Percentiles rank a stretch among this genome's conserved stretches.
phyloP scores from a whole-genome alignment of 805 yeast genomes.

The Suhomyces vadensis region DNA sequence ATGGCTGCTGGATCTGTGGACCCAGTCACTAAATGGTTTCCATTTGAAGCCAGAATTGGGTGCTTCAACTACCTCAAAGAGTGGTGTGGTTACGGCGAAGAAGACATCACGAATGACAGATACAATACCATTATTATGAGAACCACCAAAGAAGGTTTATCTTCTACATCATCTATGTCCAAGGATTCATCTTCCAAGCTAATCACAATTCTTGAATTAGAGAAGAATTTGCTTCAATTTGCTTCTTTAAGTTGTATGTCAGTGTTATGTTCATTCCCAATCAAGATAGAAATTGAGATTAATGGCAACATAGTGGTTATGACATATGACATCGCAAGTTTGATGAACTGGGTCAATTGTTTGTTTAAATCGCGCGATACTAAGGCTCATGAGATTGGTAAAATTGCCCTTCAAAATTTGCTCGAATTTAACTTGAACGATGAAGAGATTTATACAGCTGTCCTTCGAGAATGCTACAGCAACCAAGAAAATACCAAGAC shows the following conservation, averaged over 20 bases:
- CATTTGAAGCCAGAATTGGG: conserved; percentile 81
- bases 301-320: conserved; percentile 50
- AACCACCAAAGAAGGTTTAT: conserved; percentile 34
- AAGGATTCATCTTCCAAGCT: conserved; percentile 3
- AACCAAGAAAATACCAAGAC: conserved; percentile 51
- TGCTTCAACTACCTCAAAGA: conserved; percentile 82
- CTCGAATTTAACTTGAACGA: conserved; percentile 60
- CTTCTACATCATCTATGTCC: conserved; percentile 42
- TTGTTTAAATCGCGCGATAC: conserved; percentile 62
- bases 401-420: conserved; percentile 68
- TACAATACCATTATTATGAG: conserved; percentile 56
- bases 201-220: conserved; percentile 65
- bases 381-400: conserved; percentile 60
- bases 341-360: conserved; percentile 80
- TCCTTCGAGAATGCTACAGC: conserved; percentile 70
- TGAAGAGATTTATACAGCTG: conserved; percentile 53
- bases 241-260: conserved; percentile 86
- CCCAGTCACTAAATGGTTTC: conserved; percentile 55
- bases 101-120: conserved; percentile 64
- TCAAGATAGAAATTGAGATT: conserved; percentile 49
- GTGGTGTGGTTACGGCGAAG: conserved; percentile 92
- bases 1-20: not conserved
- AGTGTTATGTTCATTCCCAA: conserved; percentile 71
- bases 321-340: conserved; percentile 68
- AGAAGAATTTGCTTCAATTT: conserved; percentile 64